These are phyloP conservation scores for Elasticomyces elasticus DNA, from an alignment of 495 filamentous ascomycete genomes.

Conservation along the genomic window DNA sequence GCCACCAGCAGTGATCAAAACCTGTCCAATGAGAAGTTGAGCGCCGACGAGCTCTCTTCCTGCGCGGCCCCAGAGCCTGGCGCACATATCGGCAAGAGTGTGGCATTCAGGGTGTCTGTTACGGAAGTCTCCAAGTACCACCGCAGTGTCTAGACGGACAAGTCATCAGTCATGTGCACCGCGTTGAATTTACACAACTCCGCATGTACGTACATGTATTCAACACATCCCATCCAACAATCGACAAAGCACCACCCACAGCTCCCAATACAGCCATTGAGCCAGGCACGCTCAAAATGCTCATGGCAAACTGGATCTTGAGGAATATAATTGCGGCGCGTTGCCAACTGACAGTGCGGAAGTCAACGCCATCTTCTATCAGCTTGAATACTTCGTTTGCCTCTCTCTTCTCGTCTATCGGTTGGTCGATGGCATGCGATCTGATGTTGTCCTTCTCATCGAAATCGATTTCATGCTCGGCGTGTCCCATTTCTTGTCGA, in stretches of 20 bases:
- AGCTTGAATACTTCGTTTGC: constrained; percentile 5
- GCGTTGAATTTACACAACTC: background rate
- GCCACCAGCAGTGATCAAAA: constrained; percentile 35
- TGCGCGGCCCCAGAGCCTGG: constrained; percentile 5
- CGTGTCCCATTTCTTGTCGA: background rate
- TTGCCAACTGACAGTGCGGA: constrained; percentile 7
- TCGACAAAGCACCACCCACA: background rate
- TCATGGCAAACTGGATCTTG: constrained; percentile 4
- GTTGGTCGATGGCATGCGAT: background rate
- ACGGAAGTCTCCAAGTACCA: constrained; percentile 7
- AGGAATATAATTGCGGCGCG: constrained; percentile 6
- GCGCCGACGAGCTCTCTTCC: constrained; percentile 13
- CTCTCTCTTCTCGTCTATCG: background rate
- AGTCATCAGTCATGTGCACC: background rate
- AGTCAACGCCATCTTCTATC: constrained; percentile 4
- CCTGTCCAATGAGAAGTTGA: constrained; percentile 24
- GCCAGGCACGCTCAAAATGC: constrained; percentile 1
- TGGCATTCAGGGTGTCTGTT: constrained; percentile 13
- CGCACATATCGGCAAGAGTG: constrained; percentile 13
- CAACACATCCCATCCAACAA: constrained; percentile 1
- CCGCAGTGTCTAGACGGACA: background rate
- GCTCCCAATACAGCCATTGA: background rate
- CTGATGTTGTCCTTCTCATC: background rate
- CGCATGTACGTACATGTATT: constrained; percentile 1
- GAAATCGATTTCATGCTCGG: background rate